Base-by-base conservation (phyloP, 306 rosid species). In the Elaeagnus macrophylla region DNA sequence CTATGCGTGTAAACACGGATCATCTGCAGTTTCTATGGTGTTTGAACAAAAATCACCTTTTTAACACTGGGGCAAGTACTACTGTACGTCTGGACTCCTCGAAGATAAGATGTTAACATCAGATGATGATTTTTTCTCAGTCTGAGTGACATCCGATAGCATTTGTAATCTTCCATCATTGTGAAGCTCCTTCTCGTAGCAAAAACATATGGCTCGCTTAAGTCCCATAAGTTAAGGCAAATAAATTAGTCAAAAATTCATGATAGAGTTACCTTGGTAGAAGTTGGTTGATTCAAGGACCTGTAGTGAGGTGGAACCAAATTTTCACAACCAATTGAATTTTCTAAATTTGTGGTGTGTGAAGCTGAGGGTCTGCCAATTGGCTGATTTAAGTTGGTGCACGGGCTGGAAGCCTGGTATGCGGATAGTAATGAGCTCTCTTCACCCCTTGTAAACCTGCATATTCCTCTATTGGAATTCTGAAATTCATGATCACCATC, bases 271-370 rank as follows among this genome's bases (percentile, higher is more conserved):
- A 76, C 81, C 77, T 74, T 54, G 16, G 67, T 69, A 54, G 70
- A 56, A 12, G 77, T 12, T 25, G 78, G 67, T 35, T 25, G 74
- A 60, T 54, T 50, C 15, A 73, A 66, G 12, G 55, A 75, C 56
- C 62, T 53, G 61, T 55, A 39, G 67, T 38, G 70, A 53, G 81
- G 81, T 69, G 69, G 82, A 48, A 59, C 39, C 0, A 70, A 48
- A 10, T 77, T 78, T 54, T 72, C 85, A 59, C 75, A 79, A 35
- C 69, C 67, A 3, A 81, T 57, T 7, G 88, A 66, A 57, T 67
- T 37, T 54, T 83, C 79, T 4, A 75, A 62, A 48, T 72, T 59
- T 12, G 68, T 25, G 50, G 54, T 45, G 62, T 73, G 80, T 53
- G 70, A 54, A 45, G 39, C 39, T 32, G 95, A 60, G 15, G 83